These are phyloP conservation scores for Malassezia nana DNA, from an alignment of 1,284 basidiomycete genomes.

Conservation along the genomic window DNA sequence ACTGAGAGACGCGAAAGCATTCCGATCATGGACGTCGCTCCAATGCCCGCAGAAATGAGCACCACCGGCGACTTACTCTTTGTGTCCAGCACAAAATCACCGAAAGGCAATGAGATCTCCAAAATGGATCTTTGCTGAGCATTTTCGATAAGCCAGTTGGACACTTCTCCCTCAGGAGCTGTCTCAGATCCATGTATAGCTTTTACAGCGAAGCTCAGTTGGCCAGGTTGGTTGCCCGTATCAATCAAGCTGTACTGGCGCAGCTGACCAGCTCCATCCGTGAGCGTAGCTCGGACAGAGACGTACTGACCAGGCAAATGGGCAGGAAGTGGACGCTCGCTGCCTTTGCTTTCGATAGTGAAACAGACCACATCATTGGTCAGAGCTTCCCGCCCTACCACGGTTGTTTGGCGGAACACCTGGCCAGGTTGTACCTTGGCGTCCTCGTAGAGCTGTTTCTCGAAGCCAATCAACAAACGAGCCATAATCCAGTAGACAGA, in stretches of 20 bases:
- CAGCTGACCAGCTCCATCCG: slow-evolving; percentile 9
- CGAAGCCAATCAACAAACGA: slow-evolving; percentile 1
- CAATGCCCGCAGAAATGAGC: slow-evolving; percentile 10
- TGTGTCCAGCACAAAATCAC: slow-evolving; percentile 4
- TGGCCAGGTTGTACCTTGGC: slow-evolving; percentile 11
- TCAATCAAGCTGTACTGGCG: slow-evolving; percentile 14
- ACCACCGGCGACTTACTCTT: slow-evolving; percentile 1
- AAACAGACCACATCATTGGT: not conserved
- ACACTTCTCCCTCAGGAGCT: slow-evolving; percentile 11
- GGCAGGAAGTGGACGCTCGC: not conserved
- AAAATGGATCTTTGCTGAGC: not conserved
- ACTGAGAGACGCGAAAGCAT: slow-evolving; percentile 5
- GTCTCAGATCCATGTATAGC: not conserved
- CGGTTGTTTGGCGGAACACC: slow-evolving; percentile 1
- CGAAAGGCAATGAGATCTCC: slow-evolving; percentile 11
- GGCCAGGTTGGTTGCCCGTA: not conserved
- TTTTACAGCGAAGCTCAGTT: slow-evolving; percentile 8
- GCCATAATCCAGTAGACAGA: slow-evolving; percentile 15
- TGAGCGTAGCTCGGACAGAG: slow-evolving; percentile 4
- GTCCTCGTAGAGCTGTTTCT: slow-evolving; percentile 4
- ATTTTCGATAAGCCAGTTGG: slow-evolving; percentile 11
- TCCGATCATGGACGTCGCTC: slow-evolving; percentile 12
- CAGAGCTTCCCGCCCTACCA: not conserved
- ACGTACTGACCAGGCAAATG: slow-evolving; percentile 15
- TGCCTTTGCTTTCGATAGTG: slow-evolving; percentile 6